Evolutionary conservation across 2,329 filamentous ascomycete species (phyloP), one percentile per base, ranked within the genome.

Genomic region (Penicillium italicum): DNA sequence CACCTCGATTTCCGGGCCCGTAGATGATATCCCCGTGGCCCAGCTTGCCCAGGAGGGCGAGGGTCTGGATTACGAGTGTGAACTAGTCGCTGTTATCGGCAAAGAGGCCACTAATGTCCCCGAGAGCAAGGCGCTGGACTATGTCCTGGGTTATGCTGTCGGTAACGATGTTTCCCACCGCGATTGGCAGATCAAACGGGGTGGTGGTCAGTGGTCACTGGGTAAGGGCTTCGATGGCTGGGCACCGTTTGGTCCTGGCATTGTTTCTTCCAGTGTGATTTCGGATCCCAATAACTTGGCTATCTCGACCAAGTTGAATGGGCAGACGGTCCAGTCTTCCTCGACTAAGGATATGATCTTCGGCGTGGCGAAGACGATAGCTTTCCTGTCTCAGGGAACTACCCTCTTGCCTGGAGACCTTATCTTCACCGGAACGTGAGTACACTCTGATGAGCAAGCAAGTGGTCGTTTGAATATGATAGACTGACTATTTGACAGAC

Each of bases 121-220:
- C 1, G 86, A 89, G 72, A 77, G 78, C 1, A 72, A 82, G 22
- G 89, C 89, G 0, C 76, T 91, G n/a, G 76, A 86, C 50, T 86
- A 89, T 65, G 86, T 92, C 3, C 77, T 91, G 2, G 89, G 89
- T 5, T 92, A 91, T 68, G 80, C 85, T 2, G 82, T 89, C 33
- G 87, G 88, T 51, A 89, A 93, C 72, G 89, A 93, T 69, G 82
- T 93, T n/a, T 90, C 86, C 11, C 88, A 90, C 73, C 84, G 89
- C 38, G 87, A 90, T 61, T 91, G 87, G 86, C 87, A 90, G 73
- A 72, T 89, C 57, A 82, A 85, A 70, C 80, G 79, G 38, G 86
- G 86, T 16, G 85, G 85, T 16, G 81, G 85, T 1, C 87, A 90
- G 73, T 90, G 87, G 86, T 82, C 80, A 0, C 74, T 89, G 14